Evolutionary conservation across 495 filamentous ascomycete genomes (phyloP), one percentile per base, ranked within the genome.

Genomic region (Podospora pseudopauciseta): DNA sequence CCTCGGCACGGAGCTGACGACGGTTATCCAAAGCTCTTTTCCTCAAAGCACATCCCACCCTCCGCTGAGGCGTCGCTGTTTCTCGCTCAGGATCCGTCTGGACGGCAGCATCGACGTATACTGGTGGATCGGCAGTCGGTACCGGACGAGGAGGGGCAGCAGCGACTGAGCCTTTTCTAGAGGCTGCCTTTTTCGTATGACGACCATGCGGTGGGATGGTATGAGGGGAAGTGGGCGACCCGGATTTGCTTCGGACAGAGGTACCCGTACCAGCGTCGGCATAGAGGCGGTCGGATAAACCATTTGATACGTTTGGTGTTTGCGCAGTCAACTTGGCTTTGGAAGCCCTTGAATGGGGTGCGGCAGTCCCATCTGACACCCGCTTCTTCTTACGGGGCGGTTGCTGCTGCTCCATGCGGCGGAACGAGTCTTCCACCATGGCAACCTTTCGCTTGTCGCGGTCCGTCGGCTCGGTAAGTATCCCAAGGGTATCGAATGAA

Each of bases 401-500:
- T 26, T 75, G 71, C 57, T 89, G 83, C 69, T 88, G 84, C 63
- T 90, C 88, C 78, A 90, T 83, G 65, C 87, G 83, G 66, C 86
- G 82, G 68, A 91, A 91, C 0, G 86, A 86, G 74, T 92, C 91
- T 75, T 97, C 93, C 18, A 92, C 84, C 76, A 91, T 90, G 20
- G 90, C 89, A 28, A 97, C 87, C 75, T 97, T 97, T 55, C 92
- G 87, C 77, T 91, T 91, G 71, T 97, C 94, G 18, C 94, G 87
- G 67, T 90, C 92, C 5, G 93, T 95, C 5, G 92, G 83, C 73
- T 92, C 92, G 2, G 80, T 72, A 80, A 88, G 60, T 79, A 83
- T 79, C 73, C 85, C 72, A 62, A 82, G 68, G 60, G 72, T 83
- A 70, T 78, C 84, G 68, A 76, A 85, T 72, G 79, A 86, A 66